Conservation (phyloP, 1,284 basidiomycete genomes). For the Naganishia cerealis region DNA sequence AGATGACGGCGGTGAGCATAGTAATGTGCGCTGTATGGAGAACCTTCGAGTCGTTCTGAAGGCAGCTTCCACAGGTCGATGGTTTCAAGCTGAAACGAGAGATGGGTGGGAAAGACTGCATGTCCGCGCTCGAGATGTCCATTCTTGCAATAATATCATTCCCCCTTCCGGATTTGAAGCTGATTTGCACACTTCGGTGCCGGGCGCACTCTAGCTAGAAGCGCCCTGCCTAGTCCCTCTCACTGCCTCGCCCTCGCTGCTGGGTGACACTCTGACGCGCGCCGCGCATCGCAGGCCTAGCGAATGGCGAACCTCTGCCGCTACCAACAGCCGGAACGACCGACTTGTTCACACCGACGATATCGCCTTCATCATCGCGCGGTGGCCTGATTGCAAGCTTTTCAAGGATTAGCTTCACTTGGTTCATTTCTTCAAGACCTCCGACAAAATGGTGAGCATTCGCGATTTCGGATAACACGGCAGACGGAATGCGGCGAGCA, state of each 20-base stretch:
- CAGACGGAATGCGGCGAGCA: constrained; percentile 6
- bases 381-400: background rate
- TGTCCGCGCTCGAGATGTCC: too few relatives aligned
- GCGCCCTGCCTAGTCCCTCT: background rate
- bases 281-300: constrained; percentile 9
- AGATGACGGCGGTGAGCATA: too few relatives aligned
- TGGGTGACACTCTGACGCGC: constrained; percentile 5
- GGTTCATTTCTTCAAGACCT: constrained; percentile 32
- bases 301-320: constrained; percentile 22
- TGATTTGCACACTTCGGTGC: background rate
- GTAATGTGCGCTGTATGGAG: too few relatives aligned
- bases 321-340: background rate
- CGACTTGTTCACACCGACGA: background rate
- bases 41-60: too few relatives aligned
- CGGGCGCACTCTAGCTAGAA: background rate
- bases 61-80: too few relatives aligned
- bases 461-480: background rate
- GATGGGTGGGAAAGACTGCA: too few relatives aligned
- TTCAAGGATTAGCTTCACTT: constrained; percentile 24
- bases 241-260: background rate
- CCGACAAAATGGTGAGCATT: constrained; percentile 34
- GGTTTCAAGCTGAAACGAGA: too few relatives aligned
- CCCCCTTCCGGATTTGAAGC: too few relatives aligned
- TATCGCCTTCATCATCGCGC: background rate
- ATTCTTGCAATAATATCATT: too few relatives aligned